Base-by-base conservation (phyloP, 202 grass and related monocot genomes). In the Setaria italica region DNA sequence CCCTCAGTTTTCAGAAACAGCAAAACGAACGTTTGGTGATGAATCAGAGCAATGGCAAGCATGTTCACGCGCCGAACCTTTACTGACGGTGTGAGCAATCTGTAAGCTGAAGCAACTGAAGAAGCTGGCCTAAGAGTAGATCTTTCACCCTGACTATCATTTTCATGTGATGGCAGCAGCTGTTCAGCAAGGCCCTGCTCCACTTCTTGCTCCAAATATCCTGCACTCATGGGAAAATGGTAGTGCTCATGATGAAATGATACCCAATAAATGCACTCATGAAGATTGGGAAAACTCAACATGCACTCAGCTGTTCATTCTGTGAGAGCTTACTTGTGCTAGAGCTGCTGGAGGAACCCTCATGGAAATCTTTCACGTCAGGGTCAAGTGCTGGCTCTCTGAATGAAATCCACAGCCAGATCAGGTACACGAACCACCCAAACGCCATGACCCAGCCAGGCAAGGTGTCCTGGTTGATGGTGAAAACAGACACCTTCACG, bases 371-470 rank as follows among this genome's bases (percentile, higher is more conserved):
- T 30, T 82, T 58, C 0, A 35, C 82, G 7, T 74, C 66, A 62
- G 50, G 15, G 10, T 84, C 86, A 47, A 74, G 86, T 39, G 16
- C 79, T 6, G 88, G 92, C 79, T 94, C 92, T 29, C 60, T 73
- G 65, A 94, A 91, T 9, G 79, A 84, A 72, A 89, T 57, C 79
- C 92, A 90, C 72, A 91, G 53, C 92, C 88, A 94, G 70, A 94
- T 54, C 29, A 91, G 48, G 57, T 94, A 89, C 1, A 58, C 62
- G 49, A 94, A 66, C 89, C 89, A 94, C 9, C 89, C 32, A n/a
- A 91, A 74, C 17, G 76, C 86, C 92, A 94, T 94, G 67, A 94
- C 80, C 92, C 92, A 94, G 8, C 92, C 89, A 67, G 92, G 92
- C 57, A 91, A 86, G 1, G 92, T 94, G 56, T 63, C 69, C 34